A percentile compares a stretch with the other conserved stretches of the same genome.
Evolutionary conservation across 495 filamentous ascomycete species (phyloP).

Genomic region (Lepidopterella palustris): DNA sequence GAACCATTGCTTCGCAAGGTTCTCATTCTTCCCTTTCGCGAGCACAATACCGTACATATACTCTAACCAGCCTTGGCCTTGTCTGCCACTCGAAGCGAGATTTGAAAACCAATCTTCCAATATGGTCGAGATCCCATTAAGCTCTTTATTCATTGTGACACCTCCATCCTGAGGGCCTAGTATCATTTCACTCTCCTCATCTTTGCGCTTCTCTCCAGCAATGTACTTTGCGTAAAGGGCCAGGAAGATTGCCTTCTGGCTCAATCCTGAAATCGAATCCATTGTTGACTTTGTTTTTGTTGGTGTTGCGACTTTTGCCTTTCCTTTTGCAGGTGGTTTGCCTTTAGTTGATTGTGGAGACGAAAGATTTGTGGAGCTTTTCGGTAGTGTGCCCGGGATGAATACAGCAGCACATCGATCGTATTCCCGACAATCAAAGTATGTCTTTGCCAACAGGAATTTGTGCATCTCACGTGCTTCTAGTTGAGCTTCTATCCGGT

Average conservation of each 20-base stretch:
- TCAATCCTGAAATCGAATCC: constrained; percentile 52
- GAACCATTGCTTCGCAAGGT: constrained; percentile 72
- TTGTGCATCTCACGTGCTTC: constrained; percentile 74
- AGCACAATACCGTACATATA: constrained; percentile 90
- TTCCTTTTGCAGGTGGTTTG: constrained; percentile 46
- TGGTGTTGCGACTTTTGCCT: constrained; percentile 40
- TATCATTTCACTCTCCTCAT: constrained; percentile 97
- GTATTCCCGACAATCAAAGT: constrained; percentile 93
- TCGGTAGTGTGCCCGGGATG: constrained; percentile 63
- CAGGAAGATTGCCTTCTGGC: constrained; percentile 88
- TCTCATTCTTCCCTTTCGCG: constrained; percentile 83
- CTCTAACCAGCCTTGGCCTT: constrained; percentile 79
- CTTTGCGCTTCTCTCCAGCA: constrained; percentile 89
- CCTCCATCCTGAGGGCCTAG: constrained; percentile 87
- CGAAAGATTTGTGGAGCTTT: constrained; percentile 48
- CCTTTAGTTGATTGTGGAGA: constrained; percentile 39
- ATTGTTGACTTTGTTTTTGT: constrained; percentile 30
- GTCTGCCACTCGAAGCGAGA: constrained; percentile 49
- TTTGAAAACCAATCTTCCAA: constrained; percentile 71
- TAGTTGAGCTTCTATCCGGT: constrained; percentile 63
- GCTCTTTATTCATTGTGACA: constrained; percentile 72
- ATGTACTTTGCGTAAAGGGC: constrained; percentile 88
- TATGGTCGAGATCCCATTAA: constrained; percentile 63
- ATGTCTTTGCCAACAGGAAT: constrained; percentile 88
- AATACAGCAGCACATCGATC: constrained; percentile 92